phyloP scores from a whole-genome alignment of 148 eudicot species.

The Vaccinium myrtillus region DNA sequence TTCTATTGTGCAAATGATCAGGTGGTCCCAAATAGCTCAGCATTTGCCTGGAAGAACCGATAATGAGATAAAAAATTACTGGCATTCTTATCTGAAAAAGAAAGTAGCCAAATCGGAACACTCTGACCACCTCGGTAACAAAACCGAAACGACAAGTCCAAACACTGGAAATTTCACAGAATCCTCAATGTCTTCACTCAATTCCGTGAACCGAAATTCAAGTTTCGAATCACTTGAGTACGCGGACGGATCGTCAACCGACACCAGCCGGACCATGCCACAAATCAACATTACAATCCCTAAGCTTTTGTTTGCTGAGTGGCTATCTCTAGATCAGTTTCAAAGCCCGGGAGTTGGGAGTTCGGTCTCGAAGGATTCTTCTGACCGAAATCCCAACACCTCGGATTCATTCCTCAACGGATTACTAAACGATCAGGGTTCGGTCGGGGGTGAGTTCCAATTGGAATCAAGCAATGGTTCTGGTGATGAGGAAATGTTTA shows the following conservation, averaged over 20 bases:
- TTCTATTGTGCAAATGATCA: constrained; percentile 16
- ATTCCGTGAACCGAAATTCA: constrained; percentile 7
- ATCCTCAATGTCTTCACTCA: constrained; percentile 24
- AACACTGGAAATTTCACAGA: constrained; percentile 14
- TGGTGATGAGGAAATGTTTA: constrained; percentile 8
- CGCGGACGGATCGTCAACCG: constrained; percentile 11
- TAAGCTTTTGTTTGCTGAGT: constrained; percentile 44
- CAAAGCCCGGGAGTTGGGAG: constrained; percentile 16
- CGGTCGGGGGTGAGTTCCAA: neutral
- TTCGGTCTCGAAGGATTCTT: constrained; percentile 14
- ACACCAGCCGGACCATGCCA: constrained; percentile 8
- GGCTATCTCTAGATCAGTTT: constrained; percentile 45
- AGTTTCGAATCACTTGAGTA: constrained; percentile 26
- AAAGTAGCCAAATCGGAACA: constrained; percentile 23
- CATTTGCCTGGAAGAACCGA: constrained; percentile 74
- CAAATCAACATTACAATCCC: constrained; percentile 20
- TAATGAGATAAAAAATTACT: constrained; percentile 70
- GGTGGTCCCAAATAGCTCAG: constrained; percentile 81
- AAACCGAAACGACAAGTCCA: neutral
- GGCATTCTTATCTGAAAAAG: constrained; percentile 78
- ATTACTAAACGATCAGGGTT: constrained; percentile 9
- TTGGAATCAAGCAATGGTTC: constrained; percentile 4
- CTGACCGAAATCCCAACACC: neutral
- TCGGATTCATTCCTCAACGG: constrained; percentile 10
- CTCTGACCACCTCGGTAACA: constrained; percentile 6